phyloP scores from a whole-genome alignment of 2,329 filamentous ascomycete species.

The Aspergillus fumigatiaffinis region DNA sequence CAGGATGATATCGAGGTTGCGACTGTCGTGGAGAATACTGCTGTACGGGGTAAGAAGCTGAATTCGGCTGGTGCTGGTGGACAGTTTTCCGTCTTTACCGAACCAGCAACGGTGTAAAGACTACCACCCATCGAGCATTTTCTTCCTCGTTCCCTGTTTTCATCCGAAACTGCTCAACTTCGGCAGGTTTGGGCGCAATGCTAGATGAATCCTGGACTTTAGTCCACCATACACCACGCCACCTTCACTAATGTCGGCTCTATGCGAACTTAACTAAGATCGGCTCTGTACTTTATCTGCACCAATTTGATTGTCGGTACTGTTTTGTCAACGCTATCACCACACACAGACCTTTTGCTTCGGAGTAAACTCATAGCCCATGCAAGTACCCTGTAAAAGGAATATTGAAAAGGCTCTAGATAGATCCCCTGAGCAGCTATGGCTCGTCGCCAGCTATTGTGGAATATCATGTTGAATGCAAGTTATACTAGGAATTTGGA shows the following conservation, averaged over 20 bases:
- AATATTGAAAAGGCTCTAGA: no score
- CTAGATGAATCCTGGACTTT: not conserved
- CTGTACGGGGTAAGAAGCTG: conserved; percentile 69
- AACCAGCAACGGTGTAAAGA: conserved; percentile 20
- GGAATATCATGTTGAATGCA: not conserved
- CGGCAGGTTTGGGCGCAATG: not conserved
- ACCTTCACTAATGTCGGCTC: not conserved
- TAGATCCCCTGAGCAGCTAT: not conserved
- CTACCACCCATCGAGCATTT: not conserved
- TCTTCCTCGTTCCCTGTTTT: not conserved
- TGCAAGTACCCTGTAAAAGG: not conserved
- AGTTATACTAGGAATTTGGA: not conserved
- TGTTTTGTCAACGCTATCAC: not conserved
- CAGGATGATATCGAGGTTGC: conserved; percentile 76
- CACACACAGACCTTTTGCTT: not conserved
- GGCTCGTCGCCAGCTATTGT: not conserved
- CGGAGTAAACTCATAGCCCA: not conserved
- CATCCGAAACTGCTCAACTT: not conserved
- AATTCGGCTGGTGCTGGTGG: conserved; percentile 81
- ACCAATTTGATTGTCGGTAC: not conserved
- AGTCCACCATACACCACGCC: not conserved
- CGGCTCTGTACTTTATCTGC: not conserved
- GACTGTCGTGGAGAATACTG: conserved; percentile 79
- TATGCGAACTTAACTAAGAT: not conserved
- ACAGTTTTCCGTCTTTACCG: conserved; percentile 57